Percentiles rank a stretch among this genome's conserved stretches.
Conservation (phyloP, 139 green algal species). For the Haematococcus lacustris region DNA sequence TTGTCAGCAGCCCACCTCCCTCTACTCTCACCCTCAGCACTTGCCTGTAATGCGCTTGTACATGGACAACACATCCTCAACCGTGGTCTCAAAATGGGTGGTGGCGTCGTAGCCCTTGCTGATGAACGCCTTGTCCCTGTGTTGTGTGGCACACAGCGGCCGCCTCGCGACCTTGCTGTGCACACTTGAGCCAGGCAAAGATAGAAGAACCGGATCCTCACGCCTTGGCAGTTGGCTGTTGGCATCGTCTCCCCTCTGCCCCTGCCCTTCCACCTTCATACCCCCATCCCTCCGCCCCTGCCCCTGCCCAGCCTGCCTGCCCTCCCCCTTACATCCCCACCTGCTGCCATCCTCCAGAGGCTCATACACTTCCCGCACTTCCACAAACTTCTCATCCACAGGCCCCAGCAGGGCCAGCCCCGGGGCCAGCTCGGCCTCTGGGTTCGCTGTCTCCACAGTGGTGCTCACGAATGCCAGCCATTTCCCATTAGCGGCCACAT, state of each 20-base stretch:
- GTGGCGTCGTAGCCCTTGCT: conserved; percentile 94
- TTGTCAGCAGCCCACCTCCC: too few species aligned
- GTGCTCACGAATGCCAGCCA: conserved; percentile 97
- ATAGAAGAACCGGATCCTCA: too few species aligned
- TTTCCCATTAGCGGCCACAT: conserved; percentile 62
- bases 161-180: too few species aligned
- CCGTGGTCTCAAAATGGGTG: conserved; percentile 96
- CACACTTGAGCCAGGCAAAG: too few species aligned
- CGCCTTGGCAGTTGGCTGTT: too few species aligned
- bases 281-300: too few species aligned
- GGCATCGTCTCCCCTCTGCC: too few species aligned
- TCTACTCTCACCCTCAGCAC: too few species aligned
- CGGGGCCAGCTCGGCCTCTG: conserved; percentile 58
- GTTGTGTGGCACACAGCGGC: too few species aligned
- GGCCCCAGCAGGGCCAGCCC: conserved; percentile 85
- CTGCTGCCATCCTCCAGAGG: conserved; percentile 63
- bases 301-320: too few species aligned
- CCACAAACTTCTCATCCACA: conserved; percentile 91
- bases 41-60: conserved; percentile 87
- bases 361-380: conserved; percentile 66
- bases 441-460: conserved; percentile 80
- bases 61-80: conserved; percentile 92
- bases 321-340: too few species aligned
- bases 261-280: too few species aligned
- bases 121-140: conserved; percentile 78